Evolutionary conservation across 192 early-diverging fungal genomes (phyloP), one percentile per base, ranked within the genome.

Genomic region (Dissophora ornata): DNA sequence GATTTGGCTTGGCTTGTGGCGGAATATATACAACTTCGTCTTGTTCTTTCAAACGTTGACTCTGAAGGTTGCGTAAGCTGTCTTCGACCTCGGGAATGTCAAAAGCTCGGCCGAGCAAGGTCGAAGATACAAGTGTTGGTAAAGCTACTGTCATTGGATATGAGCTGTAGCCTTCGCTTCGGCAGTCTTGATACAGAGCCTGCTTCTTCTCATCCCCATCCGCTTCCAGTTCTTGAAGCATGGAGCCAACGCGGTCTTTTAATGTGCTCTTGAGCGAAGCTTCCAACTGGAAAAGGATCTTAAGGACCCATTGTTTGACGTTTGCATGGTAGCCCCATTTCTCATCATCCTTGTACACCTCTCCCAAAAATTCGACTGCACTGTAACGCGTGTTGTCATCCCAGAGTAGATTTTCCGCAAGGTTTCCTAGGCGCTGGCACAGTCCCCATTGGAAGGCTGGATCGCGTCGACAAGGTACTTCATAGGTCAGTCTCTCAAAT

Each of bases 1-100:
- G 16, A 28, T 30, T 38, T 12, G 53, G 32, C 30, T 55, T 40
- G 10, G 53, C 53, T n/a, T 21, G 53, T 34, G 53, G 53, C 3
- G 33, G 53, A 18, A 55, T 55, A 21, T 55, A 55, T 8, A 55
- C 53, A 38, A 6, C 53, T 6, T 25, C 33, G 4, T 7, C 30
- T 5, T 36, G 34, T 2, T 2, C 53, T 9, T 55, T 33, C 6
- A 55, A 30, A 3, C 19, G 53, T 11, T 21, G 53, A 12, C n/a
- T 2, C 9, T 21, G 30, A 15, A 57, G 25, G 8, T 16, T 55
- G 53, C 33, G 34, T 30, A 55, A n/a, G 10, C 34, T 30, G 5
- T 4, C n/a, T 3, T 55, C 53, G 33, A 55, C 33, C 30, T 55
- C 33, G n/a, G 53, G 53, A 0, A 36, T 55, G 33, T 18, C 19